Evolutionary conservation across 805 yeast species (phyloP), one percentile per base, ranked within the genome.

Genomic region (Myxozyma lipomycoides): DNA sequence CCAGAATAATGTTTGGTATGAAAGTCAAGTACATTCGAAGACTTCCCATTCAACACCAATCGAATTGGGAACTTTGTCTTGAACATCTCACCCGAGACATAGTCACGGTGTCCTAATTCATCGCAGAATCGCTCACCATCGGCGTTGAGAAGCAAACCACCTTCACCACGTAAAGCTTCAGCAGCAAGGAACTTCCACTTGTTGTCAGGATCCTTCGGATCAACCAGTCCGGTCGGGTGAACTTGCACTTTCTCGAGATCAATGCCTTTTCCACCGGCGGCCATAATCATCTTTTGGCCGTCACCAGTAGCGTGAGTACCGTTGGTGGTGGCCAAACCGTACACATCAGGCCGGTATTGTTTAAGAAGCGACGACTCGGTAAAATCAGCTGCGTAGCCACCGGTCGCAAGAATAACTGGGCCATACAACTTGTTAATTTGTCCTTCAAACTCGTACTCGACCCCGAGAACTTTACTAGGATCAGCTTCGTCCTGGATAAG

Each of bases 381-480:
- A 59, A 77, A 78, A 62, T 80, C 84, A 12, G 84, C 85, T 3
- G 85, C 84, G 62, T 77, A 81, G 15, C 86, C 86, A 28, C 86
- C 86, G 2, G 83, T 76, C 17, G 83, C 79, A 70, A 81, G 70
- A 43, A 81, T 70, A 3, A 81, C 84, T 1, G 84, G 83, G 1
- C 84, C 85, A 32, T 55, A 54, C 19, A 55, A 39, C n/a, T 74
- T 25, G 37, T 67, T 40, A 21, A 49, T 60, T 28, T 60, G 61
- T 1, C 61, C 52, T 26, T 40, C 55, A 47, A 68, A 68, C 9
- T 61, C 55, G 55, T 74, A 77, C 24, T 70, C 71, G 2, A 80
- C 67, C 6, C 79, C 79, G 1, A 62, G 49, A 2, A 78, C 75
- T 18, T 58, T 54, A 34, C 60, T 56, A 9, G 60, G 57, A 3